A percentile compares a stretch with the other conserved stretches of the same genome.
Evolutionary conservation across 2,329 filamentous ascomycete genomes (phyloP).

Genomic region (Epicoccum nigrum): DNA sequence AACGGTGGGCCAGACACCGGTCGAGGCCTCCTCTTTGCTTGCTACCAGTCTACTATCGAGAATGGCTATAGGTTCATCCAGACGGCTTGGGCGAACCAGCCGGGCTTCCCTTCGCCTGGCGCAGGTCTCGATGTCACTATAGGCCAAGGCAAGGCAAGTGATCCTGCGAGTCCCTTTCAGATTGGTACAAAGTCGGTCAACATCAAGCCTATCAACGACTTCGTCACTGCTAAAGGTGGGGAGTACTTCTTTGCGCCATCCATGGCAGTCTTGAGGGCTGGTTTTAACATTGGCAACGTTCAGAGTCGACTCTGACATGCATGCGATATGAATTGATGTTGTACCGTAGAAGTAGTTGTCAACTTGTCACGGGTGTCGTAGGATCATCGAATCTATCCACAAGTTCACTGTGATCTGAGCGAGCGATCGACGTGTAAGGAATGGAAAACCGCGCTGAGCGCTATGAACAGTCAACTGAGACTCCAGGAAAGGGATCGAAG

Average conservation of each 20-base stretch:
- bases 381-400: neutral
- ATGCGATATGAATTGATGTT: neutral
- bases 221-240: slow-evolving; percentile 12
- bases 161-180: slow-evolving; percentile 3
- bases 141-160: slow-evolving; percentile 8
- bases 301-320: neutral
- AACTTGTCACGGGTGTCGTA: neutral
- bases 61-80: slow-evolving; percentile 15
- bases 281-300: slow-evolving; percentile 8
- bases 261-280: slow-evolving; percentile 9
- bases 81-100: slow-evolving; percentile 3
- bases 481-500: slow-evolving; percentile 3
- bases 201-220: slow-evolving; percentile 14
- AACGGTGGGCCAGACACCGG: slow-evolving; percentile 2
- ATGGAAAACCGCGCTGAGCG: neutral
- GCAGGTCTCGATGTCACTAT: slow-evolving; percentile 15
- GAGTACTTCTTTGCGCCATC: slow-evolving; percentile 17
- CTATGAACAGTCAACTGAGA: neutral
- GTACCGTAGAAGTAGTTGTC: no score
- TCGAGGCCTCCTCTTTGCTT: slow-evolving; percentile 10
- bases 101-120: slow-evolving; percentile 1
- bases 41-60: slow-evolving; percentile 16
- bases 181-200: slow-evolving; percentile 10
- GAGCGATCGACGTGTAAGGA: no score
- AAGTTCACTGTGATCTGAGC: neutral